Evolutionary conservation across 352 stramenopile species (phyloP).

Genomic region (Phytophthora ohioensis): DNA sequence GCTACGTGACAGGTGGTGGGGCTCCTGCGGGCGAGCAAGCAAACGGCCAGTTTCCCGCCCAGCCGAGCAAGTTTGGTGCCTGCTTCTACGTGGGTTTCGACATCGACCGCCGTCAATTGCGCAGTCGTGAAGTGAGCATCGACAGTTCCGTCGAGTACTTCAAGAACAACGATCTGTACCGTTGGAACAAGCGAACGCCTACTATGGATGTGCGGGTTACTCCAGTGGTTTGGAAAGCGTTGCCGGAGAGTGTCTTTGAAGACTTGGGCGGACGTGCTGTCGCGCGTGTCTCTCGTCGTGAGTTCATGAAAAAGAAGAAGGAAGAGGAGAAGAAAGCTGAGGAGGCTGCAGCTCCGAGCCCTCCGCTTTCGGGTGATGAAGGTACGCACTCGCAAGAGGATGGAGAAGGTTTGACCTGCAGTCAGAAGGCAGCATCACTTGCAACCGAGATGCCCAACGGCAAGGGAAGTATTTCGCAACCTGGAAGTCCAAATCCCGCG

Average conservation of each 20-base stretch:
- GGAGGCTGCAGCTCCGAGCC: conserved; percentile 43
- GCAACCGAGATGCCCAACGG: conserved; percentile 34
- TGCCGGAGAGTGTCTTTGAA: conserved; percentile 88
- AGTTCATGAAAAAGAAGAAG: conserved; percentile 90
- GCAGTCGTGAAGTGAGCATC: conserved; percentile 84
- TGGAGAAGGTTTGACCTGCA: conserved; percentile 55
- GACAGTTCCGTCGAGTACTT: conserved; percentile 90
- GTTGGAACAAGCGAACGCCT: conserved; percentile 88
- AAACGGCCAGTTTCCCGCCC: conserved; percentile 22
- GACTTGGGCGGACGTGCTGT: conserved; percentile 79
- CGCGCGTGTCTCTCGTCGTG: conserved; percentile 67
- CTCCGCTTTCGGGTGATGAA: conserved; percentile 58
- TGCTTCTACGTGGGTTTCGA: conserved; percentile 91
- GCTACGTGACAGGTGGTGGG: conserved; percentile 54
- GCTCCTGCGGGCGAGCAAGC: conserved; percentile 18
- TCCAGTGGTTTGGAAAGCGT: conserved; percentile 85
- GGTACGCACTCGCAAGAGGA: conserved; percentile 74
- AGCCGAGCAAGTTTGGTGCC: conserved; percentile 70
- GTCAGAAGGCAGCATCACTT: conserved; percentile 40
- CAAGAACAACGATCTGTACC: conserved; percentile 90
- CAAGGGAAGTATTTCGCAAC: conserved; percentile 55
- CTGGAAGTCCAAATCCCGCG: conserved; percentile 61
- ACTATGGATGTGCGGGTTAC: conserved; percentile 91
- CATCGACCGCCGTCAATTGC: conserved; percentile 80
- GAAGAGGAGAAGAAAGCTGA: conserved; percentile 82